These are phyloP conservation scores for Tylopilus sp. DNA, from an alignment of 768 basidiomycete genomes.

Conservation along the genomic window DNA sequence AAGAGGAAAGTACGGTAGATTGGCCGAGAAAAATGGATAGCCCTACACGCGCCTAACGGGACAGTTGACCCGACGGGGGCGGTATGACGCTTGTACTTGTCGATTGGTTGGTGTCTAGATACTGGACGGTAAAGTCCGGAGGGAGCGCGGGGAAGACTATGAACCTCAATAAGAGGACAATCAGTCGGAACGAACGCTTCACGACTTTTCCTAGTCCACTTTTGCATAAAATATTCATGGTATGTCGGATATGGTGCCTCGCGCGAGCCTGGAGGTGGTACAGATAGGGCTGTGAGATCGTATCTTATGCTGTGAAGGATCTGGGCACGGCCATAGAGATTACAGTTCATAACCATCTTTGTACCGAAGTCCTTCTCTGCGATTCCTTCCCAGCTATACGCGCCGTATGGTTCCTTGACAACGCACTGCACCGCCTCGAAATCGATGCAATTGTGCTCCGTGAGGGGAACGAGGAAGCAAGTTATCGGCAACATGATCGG, in stretches of 20 bases:
- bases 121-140: conserved; percentile 38
- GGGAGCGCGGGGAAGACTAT: conserved; percentile 40
- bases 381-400: conserved; percentile 53
- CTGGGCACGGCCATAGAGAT: conserved; percentile 53
- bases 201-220: conserved; percentile 50
- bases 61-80: conserved; percentile 32
- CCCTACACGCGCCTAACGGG: conserved; percentile 47
- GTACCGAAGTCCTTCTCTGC: conserved; percentile 45
- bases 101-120: conserved; percentile 22
- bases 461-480: conserved; percentile 66
- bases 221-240: conserved; percentile 53
- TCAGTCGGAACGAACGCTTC: conserved; percentile 44
- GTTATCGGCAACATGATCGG: conserved; percentile 50
- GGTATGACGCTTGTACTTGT: conserved; percentile 24
- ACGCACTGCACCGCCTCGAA: conserved; percentile 52
- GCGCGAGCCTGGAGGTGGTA: conserved; percentile 47
- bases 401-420: conserved; percentile 47
- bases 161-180: conserved; percentile 62
- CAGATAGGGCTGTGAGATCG: conserved; percentile 65
- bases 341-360: conserved; percentile 53
- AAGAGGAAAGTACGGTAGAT: conserved; percentile 51
- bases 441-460: conserved; percentile 48
- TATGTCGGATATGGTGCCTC: conserved; percentile 51
- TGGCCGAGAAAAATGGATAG: conserved; percentile 50
- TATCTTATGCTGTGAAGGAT: conserved; percentile 55